A percentile compares a stretch with the other conserved stretches of the same genome.
Conservation (phyloP, 345 rosid species). For the Turritis glabra region DNA sequence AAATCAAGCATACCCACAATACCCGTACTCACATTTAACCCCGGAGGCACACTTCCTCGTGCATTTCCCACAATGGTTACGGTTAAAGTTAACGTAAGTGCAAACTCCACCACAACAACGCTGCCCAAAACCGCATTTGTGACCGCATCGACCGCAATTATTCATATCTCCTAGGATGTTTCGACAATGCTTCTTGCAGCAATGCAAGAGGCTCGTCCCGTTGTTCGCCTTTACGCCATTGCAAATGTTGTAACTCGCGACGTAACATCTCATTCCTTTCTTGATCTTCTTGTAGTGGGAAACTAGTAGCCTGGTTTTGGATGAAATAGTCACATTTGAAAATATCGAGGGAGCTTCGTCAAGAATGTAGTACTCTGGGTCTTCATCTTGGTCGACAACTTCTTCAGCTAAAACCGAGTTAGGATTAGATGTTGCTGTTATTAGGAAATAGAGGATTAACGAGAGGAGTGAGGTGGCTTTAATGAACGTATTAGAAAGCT, state of each 20-base stretch:
- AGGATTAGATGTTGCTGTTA: conserved; percentile 6
- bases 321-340: conserved; percentile 13
- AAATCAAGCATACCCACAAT: conserved; percentile 69
- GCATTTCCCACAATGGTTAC: conserved; percentile 65
- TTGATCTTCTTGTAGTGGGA: conserved; percentile 40
- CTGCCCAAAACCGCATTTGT: conserved; percentile 52
- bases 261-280: conserved; percentile 57
- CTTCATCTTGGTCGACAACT: conserved; percentile 23
- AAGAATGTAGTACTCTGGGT: conserved; percentile 31
- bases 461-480: conserved; percentile 10
- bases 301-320: conserved; percentile 21
- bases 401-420: conserved; percentile 26
- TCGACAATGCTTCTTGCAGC: conserved; percentile 77
- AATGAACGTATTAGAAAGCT: conserved; percentile 15
- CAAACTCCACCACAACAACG: conserved; percentile 64
- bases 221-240: conserved; percentile 59
- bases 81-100: conserved; percentile 35
- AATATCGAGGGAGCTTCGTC: conserved; percentile 35
- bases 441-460: conserved; percentile 17
- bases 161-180: conserved; percentile 59
- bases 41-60: conserved; percentile 45
- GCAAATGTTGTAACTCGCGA: conserved; percentile 44
- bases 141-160: conserved; percentile 66
- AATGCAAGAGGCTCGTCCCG: conserved; percentile 56
- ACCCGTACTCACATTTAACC: conserved; percentile 54